phyloP scores from a whole-genome alignment of 202 grass and related monocot species.

The Setaria italica region DNA sequence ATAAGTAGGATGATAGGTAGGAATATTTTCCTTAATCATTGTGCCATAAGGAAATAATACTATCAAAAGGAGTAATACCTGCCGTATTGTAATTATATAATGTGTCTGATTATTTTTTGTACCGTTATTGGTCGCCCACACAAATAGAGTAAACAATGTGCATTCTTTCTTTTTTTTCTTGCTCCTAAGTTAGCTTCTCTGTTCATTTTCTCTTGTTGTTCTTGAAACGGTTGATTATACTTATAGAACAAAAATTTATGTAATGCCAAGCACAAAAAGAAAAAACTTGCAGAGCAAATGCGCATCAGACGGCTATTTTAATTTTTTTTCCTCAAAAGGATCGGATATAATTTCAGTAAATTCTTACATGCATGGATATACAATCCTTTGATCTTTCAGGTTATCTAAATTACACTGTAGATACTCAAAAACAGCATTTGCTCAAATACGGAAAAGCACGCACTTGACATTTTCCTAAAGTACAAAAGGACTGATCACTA shows the following conservation, averaged over 20 bases:
- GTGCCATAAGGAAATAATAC: too few species aligned
- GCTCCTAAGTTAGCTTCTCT: too few species aligned
- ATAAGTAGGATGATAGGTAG: too few species aligned
- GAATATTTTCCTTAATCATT: too few species aligned
- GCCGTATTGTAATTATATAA: neutral
- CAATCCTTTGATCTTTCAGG: neutral
- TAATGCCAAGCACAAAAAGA: too few species aligned
- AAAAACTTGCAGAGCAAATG: neutral
- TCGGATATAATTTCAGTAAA: neutral
- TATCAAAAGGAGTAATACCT: too few species aligned
- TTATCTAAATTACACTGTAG: neutral
- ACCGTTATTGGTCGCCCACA: neutral
- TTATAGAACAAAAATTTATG: too few species aligned
- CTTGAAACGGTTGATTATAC: too few species aligned
- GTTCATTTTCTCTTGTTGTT: too few species aligned
- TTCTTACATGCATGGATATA: neutral
- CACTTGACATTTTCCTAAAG: conserved; percentile 48
- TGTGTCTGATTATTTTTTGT: neutral
- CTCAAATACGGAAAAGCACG: conserved; percentile 1
- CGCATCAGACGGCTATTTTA: neutral
- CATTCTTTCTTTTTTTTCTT: neutral
- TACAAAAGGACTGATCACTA: conserved; percentile 50
- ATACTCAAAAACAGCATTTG: neutral
- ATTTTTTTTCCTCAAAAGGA: neutral
- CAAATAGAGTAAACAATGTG: neutral